Evolutionary conservation across 495 filamentous ascomycete genomes (phyloP).

Genomic region (Annulohypoxylon bovei): DNA sequence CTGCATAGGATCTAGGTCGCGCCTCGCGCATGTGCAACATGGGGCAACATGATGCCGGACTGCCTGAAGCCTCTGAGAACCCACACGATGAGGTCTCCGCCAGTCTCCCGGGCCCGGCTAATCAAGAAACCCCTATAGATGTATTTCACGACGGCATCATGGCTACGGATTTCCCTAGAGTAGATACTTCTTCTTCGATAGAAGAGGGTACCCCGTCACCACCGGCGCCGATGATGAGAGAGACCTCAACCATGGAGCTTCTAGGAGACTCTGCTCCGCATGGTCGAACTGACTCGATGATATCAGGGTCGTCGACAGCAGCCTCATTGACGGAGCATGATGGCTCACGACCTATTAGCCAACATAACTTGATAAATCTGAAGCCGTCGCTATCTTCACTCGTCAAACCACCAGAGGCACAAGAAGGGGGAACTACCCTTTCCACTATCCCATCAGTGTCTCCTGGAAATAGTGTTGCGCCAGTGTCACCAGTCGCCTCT

Average conservation of each 20-base stretch:
- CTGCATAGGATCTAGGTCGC: constrained; percentile 11
- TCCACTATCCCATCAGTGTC: constrained; percentile 42
- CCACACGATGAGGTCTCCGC: constrained; percentile 23
- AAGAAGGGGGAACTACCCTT: constrained; percentile 24
- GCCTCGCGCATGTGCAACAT: constrained; percentile 30
- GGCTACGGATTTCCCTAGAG: constrained; percentile 29
- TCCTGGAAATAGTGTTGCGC: constrained; percentile 23
- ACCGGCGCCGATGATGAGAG: constrained; percentile 18
- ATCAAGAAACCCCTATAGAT: constrained; percentile 28
- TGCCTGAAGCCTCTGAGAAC: constrained; percentile 21
- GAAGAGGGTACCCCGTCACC: constrained; percentile 30
- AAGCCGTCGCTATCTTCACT: constrained; percentile 39
- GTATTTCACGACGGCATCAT: constrained; percentile 22
- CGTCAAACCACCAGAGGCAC: constrained; percentile 30
- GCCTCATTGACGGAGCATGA: constrained; percentile 29
- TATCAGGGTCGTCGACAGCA: constrained; percentile 32
- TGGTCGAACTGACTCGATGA: constrained; percentile 37
- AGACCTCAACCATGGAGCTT: constrained; percentile 36
- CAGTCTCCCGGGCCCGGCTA: constrained; percentile 25
- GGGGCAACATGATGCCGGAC: constrained; percentile 30
- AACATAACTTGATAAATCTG: constrained; percentile 33
- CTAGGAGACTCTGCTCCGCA: constrained; percentile 38
- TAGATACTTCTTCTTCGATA: constrained; percentile 26
- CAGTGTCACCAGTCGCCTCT: constrained; percentile 17
- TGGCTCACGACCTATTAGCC: neutral